phyloP scores from a whole-genome alignment of 2,329 filamentous ascomycete species.

The Cladorrhinum sp. region DNA sequence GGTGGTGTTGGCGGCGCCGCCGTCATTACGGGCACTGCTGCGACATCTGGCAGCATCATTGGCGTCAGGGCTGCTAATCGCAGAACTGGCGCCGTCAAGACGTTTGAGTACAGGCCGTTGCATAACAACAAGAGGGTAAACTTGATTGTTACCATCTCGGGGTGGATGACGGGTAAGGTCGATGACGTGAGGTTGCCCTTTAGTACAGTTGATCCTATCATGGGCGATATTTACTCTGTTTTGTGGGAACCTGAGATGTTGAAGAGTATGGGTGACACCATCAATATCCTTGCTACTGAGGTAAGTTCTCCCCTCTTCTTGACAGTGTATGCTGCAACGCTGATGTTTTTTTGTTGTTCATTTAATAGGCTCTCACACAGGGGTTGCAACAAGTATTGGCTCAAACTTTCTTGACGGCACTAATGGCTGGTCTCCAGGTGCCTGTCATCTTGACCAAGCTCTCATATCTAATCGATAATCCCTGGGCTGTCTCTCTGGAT shows the following conservation, averaged over 20 bases:
- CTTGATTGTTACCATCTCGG: constrained; percentile 88
- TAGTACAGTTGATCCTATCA: constrained; percentile 93
- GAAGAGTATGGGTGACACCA: constrained; percentile 95
- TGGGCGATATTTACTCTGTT: constrained; percentile 97
- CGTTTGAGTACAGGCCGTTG: constrained; percentile 92
- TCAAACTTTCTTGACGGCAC: constrained; percentile 78
- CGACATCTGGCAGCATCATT: constrained; percentile 81
- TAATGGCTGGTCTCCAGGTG: constrained; percentile 93
- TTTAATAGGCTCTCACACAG: constrained; percentile 85
- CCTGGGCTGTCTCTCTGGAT: constrained; percentile 94
- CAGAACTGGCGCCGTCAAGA: constrained; percentile 87
- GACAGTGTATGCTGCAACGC: too few species aligned
- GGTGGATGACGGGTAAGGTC: constrained; percentile 98
- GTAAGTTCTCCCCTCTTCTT: constrained; percentile 44
- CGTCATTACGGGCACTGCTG: constrained; percentile 86
- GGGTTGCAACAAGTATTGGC: constrained; percentile 93
- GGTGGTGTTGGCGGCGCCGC: constrained; percentile 90
- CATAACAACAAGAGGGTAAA: constrained; percentile 99
- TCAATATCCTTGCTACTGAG: constrained; percentile 97
- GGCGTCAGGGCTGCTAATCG: constrained; percentile 81
- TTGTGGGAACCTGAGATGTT: constrained; percentile 99
- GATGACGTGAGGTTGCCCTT: constrained; percentile 95
- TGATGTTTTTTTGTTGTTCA: neutral
- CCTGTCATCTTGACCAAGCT: constrained; percentile 91
- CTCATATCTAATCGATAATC: constrained; percentile 95